phyloP scores from a whole-genome alignment of 2,329 filamentous ascomycete genomes.

The Fusarium oxysporum region DNA sequence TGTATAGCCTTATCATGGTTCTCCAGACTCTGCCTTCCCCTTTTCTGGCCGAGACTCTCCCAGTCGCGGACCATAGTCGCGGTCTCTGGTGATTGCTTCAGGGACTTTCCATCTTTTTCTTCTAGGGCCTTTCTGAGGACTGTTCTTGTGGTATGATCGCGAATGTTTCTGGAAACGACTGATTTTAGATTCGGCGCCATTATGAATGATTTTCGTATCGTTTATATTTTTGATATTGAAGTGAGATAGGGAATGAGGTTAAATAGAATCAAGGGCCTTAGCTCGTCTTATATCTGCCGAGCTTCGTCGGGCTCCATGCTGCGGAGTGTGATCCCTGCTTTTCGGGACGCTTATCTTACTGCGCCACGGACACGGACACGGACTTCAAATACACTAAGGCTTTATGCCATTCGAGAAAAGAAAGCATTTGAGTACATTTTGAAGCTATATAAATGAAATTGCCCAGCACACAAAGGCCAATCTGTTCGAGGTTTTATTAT shows the following conservation, averaged over 20 bases:
- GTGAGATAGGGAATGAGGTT: background rate
- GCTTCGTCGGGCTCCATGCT: background rate
- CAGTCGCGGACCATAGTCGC: constrained; percentile 15
- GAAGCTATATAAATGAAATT: rapidly evolving
- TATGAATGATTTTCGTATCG: rapidly evolving
- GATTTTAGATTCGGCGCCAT: constrained; percentile 15
- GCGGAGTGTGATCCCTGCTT: background rate
- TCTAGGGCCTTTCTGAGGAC: background rate
- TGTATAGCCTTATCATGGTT: background rate
- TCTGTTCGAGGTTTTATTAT: rapidly evolving
- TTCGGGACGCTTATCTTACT: background rate
- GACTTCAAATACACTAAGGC: background rate
- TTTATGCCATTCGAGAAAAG: background rate
- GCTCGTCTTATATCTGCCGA: background rate
- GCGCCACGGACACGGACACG: constrained; percentile 2
- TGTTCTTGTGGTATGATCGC: constrained; percentile 6
- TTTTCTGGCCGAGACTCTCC: background rate
- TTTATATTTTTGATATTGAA: rapidly evolving
- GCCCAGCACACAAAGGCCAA: rapidly evolving
- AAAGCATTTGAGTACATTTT: no score
- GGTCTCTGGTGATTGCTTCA: background rate
- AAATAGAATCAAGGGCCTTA: no score
- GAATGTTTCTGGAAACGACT: constrained; percentile 4
- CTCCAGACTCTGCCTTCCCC: background rate
- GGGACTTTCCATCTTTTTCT: background rate